Evolutionary conservation across 2,329 filamentous ascomycete species (phyloP).

Genomic region (Emergomyces pasteurianus): DNA sequence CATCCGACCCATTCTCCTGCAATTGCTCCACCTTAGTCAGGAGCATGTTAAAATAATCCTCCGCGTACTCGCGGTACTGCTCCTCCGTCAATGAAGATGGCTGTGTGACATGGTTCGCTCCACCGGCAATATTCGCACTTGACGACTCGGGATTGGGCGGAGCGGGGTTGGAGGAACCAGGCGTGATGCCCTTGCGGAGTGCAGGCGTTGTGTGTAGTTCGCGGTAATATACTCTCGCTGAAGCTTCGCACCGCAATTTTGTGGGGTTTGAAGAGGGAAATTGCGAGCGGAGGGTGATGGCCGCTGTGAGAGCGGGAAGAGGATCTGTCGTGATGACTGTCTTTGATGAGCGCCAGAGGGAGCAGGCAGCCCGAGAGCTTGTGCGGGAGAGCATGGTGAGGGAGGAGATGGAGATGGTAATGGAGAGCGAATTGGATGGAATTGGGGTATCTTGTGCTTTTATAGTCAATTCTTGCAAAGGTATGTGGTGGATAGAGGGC

Average conservation of each 20-base stretch:
- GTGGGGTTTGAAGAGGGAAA: background rate
- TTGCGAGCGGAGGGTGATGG: conserved; percentile 5
- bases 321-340: conserved; percentile 6
- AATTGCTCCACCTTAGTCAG: conserved; percentile 54
- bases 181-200: conserved; percentile 43
- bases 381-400: conserved; percentile 33
- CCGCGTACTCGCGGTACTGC: conserved; percentile 66
- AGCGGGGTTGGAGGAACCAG: conserved; percentile 45
- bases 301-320: background rate
- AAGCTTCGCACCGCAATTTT: background rate
- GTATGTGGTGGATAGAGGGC: background rate
- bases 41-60: conserved; percentile 57
- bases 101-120: conserved; percentile 32
- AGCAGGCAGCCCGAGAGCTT: conserved; percentile 29
- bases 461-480: background rate
- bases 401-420: background rate
- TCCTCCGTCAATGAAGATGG: conserved; percentile 55
- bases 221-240: background rate
- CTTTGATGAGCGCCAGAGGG: conserved; percentile 15
- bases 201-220: conserved; percentile 25
- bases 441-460: background rate
- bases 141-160: conserved; percentile 29
- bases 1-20: conserved; percentile 53
- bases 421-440: background rate
- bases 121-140: conserved; percentile 29